phyloP scores from a whole-genome alignment of 257 asterid species.

The Fraxinus quadrangulata region DNA sequence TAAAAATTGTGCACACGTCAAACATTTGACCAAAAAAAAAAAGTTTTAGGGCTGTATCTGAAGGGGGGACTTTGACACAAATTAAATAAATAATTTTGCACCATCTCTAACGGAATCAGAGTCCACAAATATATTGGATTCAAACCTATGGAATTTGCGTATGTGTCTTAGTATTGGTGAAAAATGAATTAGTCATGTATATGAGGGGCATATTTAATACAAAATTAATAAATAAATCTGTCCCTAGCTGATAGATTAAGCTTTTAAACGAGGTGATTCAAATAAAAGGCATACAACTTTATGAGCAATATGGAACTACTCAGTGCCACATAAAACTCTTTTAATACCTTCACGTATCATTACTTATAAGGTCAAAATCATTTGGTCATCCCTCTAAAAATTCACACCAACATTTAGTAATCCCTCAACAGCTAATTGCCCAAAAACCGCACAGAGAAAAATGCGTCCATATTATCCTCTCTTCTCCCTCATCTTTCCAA shows the following conservation, averaged over 20 bases:
- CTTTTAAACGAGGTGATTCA: background rate
- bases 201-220: background rate
- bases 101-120: background rate
- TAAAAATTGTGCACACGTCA: background rate
- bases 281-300: background rate
- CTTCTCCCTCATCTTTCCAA: background rate
- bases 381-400: background rate
- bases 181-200: background rate
- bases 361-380: background rate
- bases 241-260: background rate
- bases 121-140: background rate
- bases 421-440: background rate
- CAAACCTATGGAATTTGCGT: background rate
- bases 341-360: background rate
- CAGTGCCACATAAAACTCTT: background rate
- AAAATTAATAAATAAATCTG: background rate
- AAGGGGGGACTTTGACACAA: background rate
- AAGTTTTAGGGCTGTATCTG: background rate
- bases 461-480: background rate
- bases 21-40: background rate
- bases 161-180: background rate
- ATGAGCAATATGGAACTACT: background rate
- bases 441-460: background rate
- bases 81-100: background rate
- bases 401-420: background rate